phyloP scores from a whole-genome alignment of 78 protist species.

The Creolimax fragrantissima region DNA sequence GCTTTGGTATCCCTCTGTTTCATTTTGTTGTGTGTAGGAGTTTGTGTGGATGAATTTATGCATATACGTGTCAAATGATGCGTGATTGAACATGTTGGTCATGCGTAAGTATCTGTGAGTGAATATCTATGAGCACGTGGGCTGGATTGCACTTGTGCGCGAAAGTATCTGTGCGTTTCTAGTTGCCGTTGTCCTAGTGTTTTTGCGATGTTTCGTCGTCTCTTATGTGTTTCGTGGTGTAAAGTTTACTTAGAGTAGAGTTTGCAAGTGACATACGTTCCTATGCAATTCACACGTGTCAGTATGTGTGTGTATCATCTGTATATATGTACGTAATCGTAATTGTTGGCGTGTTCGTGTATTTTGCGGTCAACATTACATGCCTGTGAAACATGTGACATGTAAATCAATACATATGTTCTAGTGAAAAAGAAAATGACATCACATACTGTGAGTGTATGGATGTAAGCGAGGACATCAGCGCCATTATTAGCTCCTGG shows the following conservation, averaged over 20 bases:
- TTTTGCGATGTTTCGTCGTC: too few species aligned
- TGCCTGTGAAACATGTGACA: background rate
- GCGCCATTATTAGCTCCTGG: background rate
- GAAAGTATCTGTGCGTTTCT: too few species aligned
- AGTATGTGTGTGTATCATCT: background rate
- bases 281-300: too few species aligned
- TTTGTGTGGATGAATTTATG: background rate
- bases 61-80: background rate
- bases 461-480: background rate
- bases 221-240: too few species aligned
- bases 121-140: too few species aligned
- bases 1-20: background rate
- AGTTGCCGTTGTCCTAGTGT: too few species aligned
- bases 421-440: background rate
- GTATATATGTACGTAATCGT: background rate
- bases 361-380: too few species aligned
- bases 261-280: too few species aligned
- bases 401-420: background rate
- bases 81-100: too few species aligned
- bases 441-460: background rate
- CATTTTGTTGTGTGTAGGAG: background rate
- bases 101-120: too few species aligned
- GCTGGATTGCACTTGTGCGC: too few species aligned
- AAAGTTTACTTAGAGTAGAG: too few species aligned
- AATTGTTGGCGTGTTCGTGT: background rate